Evolutionary conservation across 2,329 filamentous ascomycete species (phyloP), one percentile per base, ranked within the genome.

Genomic region (Exophiala sp.): DNA sequence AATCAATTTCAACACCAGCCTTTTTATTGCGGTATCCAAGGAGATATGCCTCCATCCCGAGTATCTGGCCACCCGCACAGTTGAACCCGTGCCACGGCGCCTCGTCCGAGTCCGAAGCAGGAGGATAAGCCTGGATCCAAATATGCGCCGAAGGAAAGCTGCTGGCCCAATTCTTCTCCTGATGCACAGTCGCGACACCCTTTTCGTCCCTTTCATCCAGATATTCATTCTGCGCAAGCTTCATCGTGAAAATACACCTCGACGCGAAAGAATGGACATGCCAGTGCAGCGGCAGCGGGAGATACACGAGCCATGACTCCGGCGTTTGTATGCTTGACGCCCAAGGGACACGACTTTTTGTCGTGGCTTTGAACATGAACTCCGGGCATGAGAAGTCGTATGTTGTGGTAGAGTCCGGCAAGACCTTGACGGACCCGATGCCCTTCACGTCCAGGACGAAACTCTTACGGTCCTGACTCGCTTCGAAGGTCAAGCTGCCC

Each of bases 91-190:
- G 14, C 9, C 32, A n/a, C 24, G 24, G 24, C 8, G 10, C 32
- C 10, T 14, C 32, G 5, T 20, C 12, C 14, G 40, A 33, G 7
- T 40, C 24, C 24, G 24, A 8, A 29, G 24, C 24, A 29, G 24
- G 24, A 29, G 24, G 24, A 29, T 29, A 29, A 9, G 47, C 47
- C 34, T 50, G 47, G 20, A 50, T 43, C 47, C 47, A 50, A 38
- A 50, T 41, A 32, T 50, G 47, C 9, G 47, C 36, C 16, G 36
- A 14, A 9, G 47, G 47, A 32, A 50, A 50, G 29, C 47, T 50
- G 6, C 14, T 42, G 1, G 47, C 47, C 47, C 47, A 50, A 29
- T 50, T 50, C 18, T 50, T 50, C 29, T 50, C 47, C 20, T 50
- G 47, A 32, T 50, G 47, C 12, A 50, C 47, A 11, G n/a, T 21